These are phyloP conservation scores for Cordyceps militaris DNA, from an alignment of 2,329 filamentous ascomycete genomes.

Conservation along the genomic window DNA sequence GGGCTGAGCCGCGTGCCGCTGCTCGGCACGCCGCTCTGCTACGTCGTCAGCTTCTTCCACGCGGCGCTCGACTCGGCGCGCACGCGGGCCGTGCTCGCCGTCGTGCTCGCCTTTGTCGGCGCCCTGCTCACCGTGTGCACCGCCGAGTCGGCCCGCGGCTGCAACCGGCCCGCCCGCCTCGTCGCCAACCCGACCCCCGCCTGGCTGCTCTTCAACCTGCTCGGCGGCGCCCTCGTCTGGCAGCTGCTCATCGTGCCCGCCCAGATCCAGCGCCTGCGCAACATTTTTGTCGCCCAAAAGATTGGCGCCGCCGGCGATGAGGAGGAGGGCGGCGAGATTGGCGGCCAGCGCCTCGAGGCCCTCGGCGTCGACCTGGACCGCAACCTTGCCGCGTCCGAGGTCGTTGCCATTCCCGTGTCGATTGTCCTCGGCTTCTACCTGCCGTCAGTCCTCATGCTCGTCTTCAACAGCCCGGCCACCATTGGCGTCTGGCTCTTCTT, in stretches of 20 bases:
- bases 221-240: constrained; percentile 45
- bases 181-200: constrained; percentile 32
- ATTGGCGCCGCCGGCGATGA: background rate
- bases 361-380: constrained; percentile 20
- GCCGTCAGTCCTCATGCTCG: constrained; percentile 41
- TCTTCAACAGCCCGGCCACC: constrained; percentile 28
- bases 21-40: constrained; percentile 41
- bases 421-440: constrained; percentile 41
- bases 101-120: constrained; percentile 37
- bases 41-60: constrained; percentile 43
- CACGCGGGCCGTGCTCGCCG: constrained; percentile 33
- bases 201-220: constrained; percentile 43
- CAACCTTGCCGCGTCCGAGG: constrained; percentile 42
- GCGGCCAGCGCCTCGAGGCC: constrained; percentile 15
- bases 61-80: constrained; percentile 35
- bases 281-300: constrained; percentile 24
- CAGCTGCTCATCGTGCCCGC: constrained; percentile 44
- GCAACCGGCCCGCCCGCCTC: constrained; percentile 29
- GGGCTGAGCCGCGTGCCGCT: constrained; percentile 37
- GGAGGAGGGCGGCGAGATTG: constrained; percentile 16
- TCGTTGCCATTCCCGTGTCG: constrained; percentile 47
- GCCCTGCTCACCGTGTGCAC: constrained; percentile 41
- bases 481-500: constrained; percentile 46
- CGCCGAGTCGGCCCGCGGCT: constrained; percentile 42
- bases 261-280: constrained; percentile 37